Evolutionary conservation across 805 yeast genomes (phyloP).

Genomic region (Nakazawaea holstii): DNA sequence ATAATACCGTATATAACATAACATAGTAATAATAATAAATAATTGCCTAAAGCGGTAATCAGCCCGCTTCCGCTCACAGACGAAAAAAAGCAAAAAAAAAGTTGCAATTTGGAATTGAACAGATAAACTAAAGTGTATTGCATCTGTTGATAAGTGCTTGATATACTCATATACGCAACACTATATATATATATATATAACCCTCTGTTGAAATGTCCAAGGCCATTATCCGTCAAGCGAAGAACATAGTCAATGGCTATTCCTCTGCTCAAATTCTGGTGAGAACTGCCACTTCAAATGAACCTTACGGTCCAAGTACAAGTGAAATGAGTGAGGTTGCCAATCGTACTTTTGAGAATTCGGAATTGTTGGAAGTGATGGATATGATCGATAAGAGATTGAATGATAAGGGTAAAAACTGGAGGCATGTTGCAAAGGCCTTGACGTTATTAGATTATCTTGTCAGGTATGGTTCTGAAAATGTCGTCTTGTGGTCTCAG

Average conservation of each 20-base stretch:
- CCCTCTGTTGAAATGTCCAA: constrained; percentile 53
- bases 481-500: constrained; percentile 86
- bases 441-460: constrained; percentile 84
- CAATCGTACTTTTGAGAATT: constrained; percentile 58
- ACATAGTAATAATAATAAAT: not conserved
- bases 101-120: not conserved
- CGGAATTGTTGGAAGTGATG: constrained; percentile 84
- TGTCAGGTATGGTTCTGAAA: constrained; percentile 80
- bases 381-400: constrained; percentile 89
- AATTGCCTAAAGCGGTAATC: not conserved
- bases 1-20: not conserved
- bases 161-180: not conserved
- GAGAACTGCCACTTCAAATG: constrained; percentile 89
- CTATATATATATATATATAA: not conserved
- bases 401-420: constrained; percentile 94
- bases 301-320: constrained; percentile 77
- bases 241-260: constrained; percentile 88
- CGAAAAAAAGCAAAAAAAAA: not conserved
- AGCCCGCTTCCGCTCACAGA: not conserved
- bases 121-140: not conserved
- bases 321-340: constrained; percentile 81
- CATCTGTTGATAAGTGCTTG: not conserved
- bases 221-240: constrained; percentile 73
- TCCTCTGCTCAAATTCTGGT: constrained; percentile 81
- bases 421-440: constrained; percentile 94